Base-by-base conservation (phyloP, 306 rosid species). In the Trifolium dubium region DNA sequence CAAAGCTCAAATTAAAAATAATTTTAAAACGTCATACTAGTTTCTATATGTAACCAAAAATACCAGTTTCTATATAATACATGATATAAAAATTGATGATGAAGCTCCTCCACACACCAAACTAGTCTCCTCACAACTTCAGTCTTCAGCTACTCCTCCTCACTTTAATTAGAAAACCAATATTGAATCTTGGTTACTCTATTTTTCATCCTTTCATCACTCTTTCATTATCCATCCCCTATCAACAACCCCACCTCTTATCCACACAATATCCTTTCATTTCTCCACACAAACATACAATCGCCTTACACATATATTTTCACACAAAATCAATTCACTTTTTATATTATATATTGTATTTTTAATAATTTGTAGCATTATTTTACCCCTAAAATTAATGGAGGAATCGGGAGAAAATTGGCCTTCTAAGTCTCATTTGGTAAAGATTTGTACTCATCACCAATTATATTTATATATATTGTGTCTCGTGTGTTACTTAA, bases 341-440 rank as follows among this genome's bases (percentile, higher is more conserved):
- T 47, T 1, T 51, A 47, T 14, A 47, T 35, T 35, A 35, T 35
- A 35, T 37, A 14, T 47, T 1, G 0, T 9, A 49, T 71, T 53
- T 62, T 13, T 6, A 37, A 7, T 37, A 6, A 0, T 23, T 37
- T 37, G 9, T 37, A 37, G 40, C 40, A 37, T 37, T 6, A 37
- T 37, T 6, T 37, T 37, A 6, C 6, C 14, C 18, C 51, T 3
- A 43, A 43, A 35, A 67, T 43, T 23, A 44, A 79, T 80, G 84
- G 84, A 75, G 59, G 84, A 65, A 41, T 69, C 84, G 4, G 84
- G 84, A 51, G 84, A 81, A 81, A 81, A 81, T 64, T 81, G 77
- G 84, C 84, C 81, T 81, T 75, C 34, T 3, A 17, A 75, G 64
- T 76, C 77, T 64, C 54, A 64, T 43, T 19, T 75, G 81, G 81